A percentile compares a stretch with the other conserved stretches of the same genome.
phyloP scores from a whole-genome alignment of 305 asterid genomes.

The Fraxinus nigra region DNA sequence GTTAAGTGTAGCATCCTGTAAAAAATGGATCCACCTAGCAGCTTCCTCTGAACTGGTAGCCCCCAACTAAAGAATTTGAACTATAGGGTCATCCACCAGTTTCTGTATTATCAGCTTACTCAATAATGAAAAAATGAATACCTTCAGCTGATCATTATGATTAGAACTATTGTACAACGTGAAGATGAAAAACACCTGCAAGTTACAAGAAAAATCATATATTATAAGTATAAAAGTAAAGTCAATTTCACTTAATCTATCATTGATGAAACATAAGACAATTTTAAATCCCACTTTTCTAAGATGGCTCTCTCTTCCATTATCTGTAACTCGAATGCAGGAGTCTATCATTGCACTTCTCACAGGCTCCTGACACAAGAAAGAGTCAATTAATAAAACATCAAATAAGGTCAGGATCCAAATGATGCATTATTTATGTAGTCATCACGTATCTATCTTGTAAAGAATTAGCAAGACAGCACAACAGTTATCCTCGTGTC shows the following conservation, averaged over 20 bases:
- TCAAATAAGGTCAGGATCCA: neutral
- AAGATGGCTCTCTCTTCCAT: slow-evolving; percentile 74
- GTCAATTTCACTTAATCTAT: neutral
- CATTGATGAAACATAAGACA: neutral
- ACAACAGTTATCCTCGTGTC: neutral
- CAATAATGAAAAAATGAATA: slow-evolving; percentile 22
- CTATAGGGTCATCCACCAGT: slow-evolving; percentile 4
- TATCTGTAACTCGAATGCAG: slow-evolving; percentile 74
- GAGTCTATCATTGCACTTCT: slow-evolving; percentile 86
- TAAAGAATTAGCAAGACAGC: neutral
- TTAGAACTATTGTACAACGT: slow-evolving; percentile 21
- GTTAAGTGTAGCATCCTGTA: slow-evolving; percentile 59
- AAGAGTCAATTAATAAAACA: slow-evolving; percentile 17
- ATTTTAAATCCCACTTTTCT: slow-evolving; percentile 47
- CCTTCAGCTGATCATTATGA: slow-evolving; percentile 76
- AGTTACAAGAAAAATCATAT: neutral
- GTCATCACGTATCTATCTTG: neutral
- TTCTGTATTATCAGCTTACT: neutral
- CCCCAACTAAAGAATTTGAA: slow-evolving; percentile 56
- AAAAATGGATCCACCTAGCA: slow-evolving; percentile 67
- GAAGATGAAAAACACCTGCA: slow-evolving; percentile 36
- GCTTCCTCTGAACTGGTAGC: slow-evolving; percentile 92
- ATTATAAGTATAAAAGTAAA: neutral
- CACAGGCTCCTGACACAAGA: slow-evolving; percentile 60
- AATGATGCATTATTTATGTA: neutral